Evolutionary conservation across 805 yeast genomes (phyloP), one percentile per base, ranked within the genome.

Genomic region (Saccharomycopsis capsularis): DNA sequence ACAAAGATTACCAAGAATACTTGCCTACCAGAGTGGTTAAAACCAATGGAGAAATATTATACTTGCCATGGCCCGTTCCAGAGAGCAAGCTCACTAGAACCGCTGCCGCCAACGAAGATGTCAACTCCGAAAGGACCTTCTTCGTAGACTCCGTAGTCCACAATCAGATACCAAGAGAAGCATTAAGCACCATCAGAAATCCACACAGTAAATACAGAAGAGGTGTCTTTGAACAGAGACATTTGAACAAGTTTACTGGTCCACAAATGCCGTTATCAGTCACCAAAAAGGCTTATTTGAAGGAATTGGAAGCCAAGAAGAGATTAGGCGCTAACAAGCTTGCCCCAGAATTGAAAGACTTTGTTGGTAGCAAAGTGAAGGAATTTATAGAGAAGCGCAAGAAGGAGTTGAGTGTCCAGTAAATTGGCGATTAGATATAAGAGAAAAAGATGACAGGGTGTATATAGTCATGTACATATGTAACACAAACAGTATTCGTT

Each of bases 51-150:
- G 78, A 75, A 38, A 75, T 79, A 46, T 68, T 87, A 46, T 76
- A 80, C 22, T 81, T 90, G 44, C 97, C 97, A 47, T 91, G 95
- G 95, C 96, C 96, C 35, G 75, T 77, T 57, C 90, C 93, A 1
- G 79, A 72, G 30, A 25, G 40, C 5, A 48, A 50, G 32, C 21
- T 41, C 11, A 22, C 40, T 3, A 42, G 49, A 39, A 41, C 44
- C 32, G 55, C 48, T 3, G 63, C 63, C 21, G 56, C 61, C 5
- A 55, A 64, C 0, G 76, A 76, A 54, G 88, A 81, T 55, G 81
- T 80, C 44, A 67, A 61, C 27, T 69, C 77, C 55, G 85, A 79
- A 57, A 82, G 88, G 63, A 80, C 96, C 3, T 85, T 72, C 64
- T 83, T 78, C 65, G 82, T 85, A 19, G 81, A 80, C 50, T 74